Conservation (phyloP, 441 rosid genomes). For the Populus hybrid region DNA sequence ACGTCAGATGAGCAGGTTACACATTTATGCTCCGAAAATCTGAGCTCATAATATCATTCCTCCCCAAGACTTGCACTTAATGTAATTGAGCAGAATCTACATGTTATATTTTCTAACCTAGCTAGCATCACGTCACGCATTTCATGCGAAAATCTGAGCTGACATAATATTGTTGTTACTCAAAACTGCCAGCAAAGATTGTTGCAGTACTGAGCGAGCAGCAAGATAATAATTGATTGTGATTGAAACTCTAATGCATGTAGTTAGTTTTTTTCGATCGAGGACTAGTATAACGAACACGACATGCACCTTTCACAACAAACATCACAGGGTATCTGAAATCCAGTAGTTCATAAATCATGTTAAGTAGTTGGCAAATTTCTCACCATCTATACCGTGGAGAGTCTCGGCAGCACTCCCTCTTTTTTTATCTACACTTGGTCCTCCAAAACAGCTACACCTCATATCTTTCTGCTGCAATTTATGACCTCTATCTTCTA, state of each 20-base stretch:
- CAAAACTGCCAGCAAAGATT: background rate
- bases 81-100: background rate
- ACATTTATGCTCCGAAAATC: background rate
- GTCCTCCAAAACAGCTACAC: slow-evolving; percentile 48
- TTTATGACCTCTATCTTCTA: slow-evolving; percentile 18
- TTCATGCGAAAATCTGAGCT: background rate
- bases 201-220: background rate
- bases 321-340: background rate
- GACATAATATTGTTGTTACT: background rate
- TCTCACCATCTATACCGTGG: slow-evolving; percentile 42
- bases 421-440: slow-evolving; percentile 14
- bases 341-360: background rate
- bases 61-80: background rate
- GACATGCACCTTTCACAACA: background rate
- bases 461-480: slow-evolving; percentile 33
- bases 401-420: slow-evolving; percentile 15
- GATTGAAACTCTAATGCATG: background rate
- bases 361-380: background rate
- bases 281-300: background rate
- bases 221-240: too few species aligned
- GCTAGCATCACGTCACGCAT: background rate
- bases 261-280: background rate
- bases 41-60: background rate
- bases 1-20: background rate
- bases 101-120: background rate